Conservation (phyloP, 306 rosid species). For the Acacia crassicarpa region DNA sequence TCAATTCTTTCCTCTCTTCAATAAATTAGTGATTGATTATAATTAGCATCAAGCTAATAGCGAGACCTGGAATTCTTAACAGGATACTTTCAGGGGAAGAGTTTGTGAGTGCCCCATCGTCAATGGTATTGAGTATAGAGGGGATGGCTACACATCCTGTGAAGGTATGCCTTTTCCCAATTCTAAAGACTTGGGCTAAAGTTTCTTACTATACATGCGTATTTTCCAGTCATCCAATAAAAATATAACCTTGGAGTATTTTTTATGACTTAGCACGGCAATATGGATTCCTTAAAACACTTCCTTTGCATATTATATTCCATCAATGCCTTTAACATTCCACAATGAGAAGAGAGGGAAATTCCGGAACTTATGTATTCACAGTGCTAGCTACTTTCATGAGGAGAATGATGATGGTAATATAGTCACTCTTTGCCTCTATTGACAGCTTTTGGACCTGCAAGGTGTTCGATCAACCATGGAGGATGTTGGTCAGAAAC, state of each 20-base stretch:
- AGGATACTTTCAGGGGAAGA: conserved; percentile 98
- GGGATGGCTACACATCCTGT: conserved; percentile 84
- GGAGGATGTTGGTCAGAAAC: conserved; percentile 95
- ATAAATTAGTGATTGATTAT: conserved; percentile 1
- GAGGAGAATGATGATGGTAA: conserved; percentile 20
- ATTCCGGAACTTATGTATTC: conserved; percentile 1
- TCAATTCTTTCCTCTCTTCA: not conserved
- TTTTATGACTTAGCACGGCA: not conserved
- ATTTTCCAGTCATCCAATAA: not conserved
- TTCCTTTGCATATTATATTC: not conserved
- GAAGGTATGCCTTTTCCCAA: conserved; percentile 50
- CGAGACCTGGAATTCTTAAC: conserved; percentile 23
- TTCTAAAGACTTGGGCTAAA: not conserved
- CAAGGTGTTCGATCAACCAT: conserved; percentile 77
- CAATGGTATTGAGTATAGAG: conserved; percentile 79
- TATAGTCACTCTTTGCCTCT: conserved; percentile 11
- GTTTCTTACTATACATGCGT: not conserved
- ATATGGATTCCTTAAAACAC: not conserved
- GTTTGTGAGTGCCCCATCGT: conserved; percentile 89
- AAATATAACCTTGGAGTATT: not conserved
- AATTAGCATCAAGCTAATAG: conserved; percentile 3
- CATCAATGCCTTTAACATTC: not conserved
- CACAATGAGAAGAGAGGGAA: not conserved
- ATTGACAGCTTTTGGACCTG: conserved; percentile 85
- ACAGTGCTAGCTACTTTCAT: conserved; percentile 6